These are phyloP conservation scores for Aspergillus sp. DNA, from an alignment of 2,329 filamentous ascomycete species.

Conservation along the genomic window DNA sequence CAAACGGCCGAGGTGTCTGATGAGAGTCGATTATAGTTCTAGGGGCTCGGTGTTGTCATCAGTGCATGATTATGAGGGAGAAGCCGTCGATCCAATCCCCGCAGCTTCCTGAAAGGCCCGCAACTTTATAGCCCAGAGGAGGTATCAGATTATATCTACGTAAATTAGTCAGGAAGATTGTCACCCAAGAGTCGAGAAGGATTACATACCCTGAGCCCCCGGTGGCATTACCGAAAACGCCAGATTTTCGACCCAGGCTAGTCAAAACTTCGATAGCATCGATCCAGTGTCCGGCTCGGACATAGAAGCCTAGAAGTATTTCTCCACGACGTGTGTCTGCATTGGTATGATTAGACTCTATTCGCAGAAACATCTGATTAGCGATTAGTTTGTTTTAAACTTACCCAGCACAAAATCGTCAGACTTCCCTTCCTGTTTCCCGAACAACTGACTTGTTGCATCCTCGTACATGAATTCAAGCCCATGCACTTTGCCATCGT, in stretches of 20 bases:
- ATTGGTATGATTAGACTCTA: conserved; percentile 19
- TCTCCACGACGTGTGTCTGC: conserved; percentile 81
- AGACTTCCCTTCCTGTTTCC: conserved; percentile 70
- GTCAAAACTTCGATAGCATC: conserved; percentile 90
- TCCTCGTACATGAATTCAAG: conserved; percentile 94
- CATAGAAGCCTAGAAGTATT: conserved; percentile 79
- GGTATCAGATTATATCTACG: conserved; percentile 81
- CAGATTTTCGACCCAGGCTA: conserved; percentile 80
- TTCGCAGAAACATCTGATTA: background rate
- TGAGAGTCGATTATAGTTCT: background rate
- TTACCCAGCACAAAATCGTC: conserved; percentile 76
- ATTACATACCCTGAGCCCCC: conserved; percentile 77
- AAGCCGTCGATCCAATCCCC: conserved; percentile 83
- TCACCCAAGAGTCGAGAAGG: background rate
- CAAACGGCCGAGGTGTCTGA: background rate
- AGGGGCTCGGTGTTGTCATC: conserved; percentile 26
- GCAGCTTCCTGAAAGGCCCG: conserved; percentile 80
- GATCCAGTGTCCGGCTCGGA: conserved; percentile 77
- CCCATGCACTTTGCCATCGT: conserved; percentile 75
- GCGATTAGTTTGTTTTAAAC: conserved; percentile 28
- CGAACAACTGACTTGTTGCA: conserved; percentile 78
- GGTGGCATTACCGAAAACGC: conserved; percentile 75
- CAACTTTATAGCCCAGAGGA: conserved; percentile 83
- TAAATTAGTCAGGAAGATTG: conserved; percentile 9
- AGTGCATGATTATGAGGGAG: conserved; percentile 74